Evolutionary conservation across 2,329 filamentous ascomycete genomes (phyloP).

Genomic region (Xylaria multiplex): DNA sequence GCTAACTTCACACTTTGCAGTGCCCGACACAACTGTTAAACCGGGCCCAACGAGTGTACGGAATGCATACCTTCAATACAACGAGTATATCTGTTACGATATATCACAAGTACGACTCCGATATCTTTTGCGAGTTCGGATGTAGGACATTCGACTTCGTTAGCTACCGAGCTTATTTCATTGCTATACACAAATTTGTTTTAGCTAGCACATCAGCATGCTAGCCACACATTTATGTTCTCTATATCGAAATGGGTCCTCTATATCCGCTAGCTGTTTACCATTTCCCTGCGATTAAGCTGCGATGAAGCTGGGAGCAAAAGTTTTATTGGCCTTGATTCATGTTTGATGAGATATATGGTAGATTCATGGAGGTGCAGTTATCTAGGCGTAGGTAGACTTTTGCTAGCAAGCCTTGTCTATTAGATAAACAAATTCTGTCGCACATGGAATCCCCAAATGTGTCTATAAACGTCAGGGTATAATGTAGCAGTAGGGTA

Average conservation of each 20-base stretch:
- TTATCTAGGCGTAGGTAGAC: not conserved
- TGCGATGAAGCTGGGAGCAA: not conserved
- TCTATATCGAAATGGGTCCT: too few species aligned
- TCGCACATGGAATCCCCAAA: not conserved
- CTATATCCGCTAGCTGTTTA: not conserved
- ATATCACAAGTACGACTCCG: slow-evolving; percentile 74
- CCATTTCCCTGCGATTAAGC: not conserved
- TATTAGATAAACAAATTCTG: not conserved
- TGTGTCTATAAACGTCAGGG: not conserved
- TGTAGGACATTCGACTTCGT: slow-evolving; percentile 49
- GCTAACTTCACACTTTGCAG: slow-evolving; percentile 28
- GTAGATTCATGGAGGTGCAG: not conserved
- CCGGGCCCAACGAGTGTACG: slow-evolving; percentile 61
- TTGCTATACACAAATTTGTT: not conserved
- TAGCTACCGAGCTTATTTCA: not conserved
- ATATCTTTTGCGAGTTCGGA: slow-evolving; percentile 73
- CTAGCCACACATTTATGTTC: not conserved
- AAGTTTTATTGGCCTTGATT: not conserved
- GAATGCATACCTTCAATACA: slow-evolving; percentile 67
- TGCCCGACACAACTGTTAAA: slow-evolving; percentile 59
- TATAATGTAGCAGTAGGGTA: too few species aligned
- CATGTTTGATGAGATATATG: not conserved
- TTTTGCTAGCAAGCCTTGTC: not conserved
- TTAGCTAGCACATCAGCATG: not conserved
- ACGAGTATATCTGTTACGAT: slow-evolving; percentile 80